phyloP scores from a whole-genome alignment of 2,329 filamentous ascomycete species.

The Boeremia lycopersici region DNA sequence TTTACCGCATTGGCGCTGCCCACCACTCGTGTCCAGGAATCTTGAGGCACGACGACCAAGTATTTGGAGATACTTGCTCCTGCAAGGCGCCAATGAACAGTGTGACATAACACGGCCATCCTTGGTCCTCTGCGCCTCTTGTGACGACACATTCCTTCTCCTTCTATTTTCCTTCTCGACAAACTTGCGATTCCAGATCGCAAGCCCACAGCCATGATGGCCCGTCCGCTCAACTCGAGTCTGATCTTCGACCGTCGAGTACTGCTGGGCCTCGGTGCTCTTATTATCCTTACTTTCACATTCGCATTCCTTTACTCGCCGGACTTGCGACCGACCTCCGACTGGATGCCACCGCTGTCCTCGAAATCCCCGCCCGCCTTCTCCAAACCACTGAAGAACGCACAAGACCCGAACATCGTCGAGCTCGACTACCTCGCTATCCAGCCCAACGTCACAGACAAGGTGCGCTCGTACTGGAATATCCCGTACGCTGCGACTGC shows the following conservation, averaged over 20 bases:
- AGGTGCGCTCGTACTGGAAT: slow-evolving; percentile 41
- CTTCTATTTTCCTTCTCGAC: neutral
- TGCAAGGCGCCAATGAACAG: slow-evolving; percentile 22
- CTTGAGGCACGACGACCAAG: slow-evolving; percentile 6
- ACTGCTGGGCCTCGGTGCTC: slow-evolving; percentile 27
- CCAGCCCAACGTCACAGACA: slow-evolving; percentile 36
- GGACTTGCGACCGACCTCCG: slow-evolving; percentile 28
- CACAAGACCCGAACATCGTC: slow-evolving; percentile 35
- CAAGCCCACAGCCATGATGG: slow-evolving; percentile 23
- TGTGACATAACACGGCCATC: slow-evolving; percentile 3
- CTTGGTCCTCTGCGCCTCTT: neutral
- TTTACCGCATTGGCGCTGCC: slow-evolving; percentile 24
- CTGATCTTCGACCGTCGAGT: slow-evolving; percentile 37
- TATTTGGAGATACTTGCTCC: slow-evolving; percentile 13
- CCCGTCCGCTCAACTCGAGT: slow-evolving; percentile 31
- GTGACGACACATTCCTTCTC: neutral
- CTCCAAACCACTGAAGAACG: slow-evolving; percentile 31
- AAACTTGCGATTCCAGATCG: slow-evolving; percentile 4
- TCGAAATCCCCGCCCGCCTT: slow-evolving; percentile 31
- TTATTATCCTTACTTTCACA: slow-evolving; percentile 31
- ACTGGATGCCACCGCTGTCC: slow-evolving; percentile 35
- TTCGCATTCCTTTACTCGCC: slow-evolving; percentile 37
- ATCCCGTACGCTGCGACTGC: slow-evolving; percentile 42
- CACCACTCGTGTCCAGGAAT: slow-evolving; percentile 15
- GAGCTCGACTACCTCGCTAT: slow-evolving; percentile 41